Evolutionary conservation across 306 rosid genomes (phyloP), one percentile per base, ranked within the genome.

Genomic region (Bauhinia variegata): DNA sequence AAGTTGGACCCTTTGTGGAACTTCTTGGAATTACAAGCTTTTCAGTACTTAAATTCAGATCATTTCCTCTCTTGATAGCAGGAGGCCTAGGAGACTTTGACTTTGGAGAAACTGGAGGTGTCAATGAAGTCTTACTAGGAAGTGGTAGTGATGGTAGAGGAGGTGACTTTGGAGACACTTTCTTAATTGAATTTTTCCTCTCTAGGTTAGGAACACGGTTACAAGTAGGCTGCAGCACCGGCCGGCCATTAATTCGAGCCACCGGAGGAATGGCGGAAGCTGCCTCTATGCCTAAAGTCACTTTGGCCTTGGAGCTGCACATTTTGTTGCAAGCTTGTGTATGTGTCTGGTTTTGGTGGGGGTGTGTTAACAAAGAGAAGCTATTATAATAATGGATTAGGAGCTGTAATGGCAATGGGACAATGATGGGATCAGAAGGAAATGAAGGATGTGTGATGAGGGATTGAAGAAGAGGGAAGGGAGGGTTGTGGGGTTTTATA

Each of bases 161-260:
- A 18, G 79, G 83, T 52, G 90, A 76, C 60, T 80, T 77, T 58
- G 84, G 79, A 4, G 82, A 8, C 14, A 75, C 30, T 81, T 86
- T 93, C 80, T 86, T 93, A 10, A 86, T 77, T 1, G 96, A 81
- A 48, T 80, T 86, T 53, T 77, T 72, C 63, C 93, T 73, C 23
- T 92, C 96, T 3, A 89, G 86, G 71, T 52, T 76, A 4, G 95
- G 91, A 70, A 86, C 88, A 7, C 89, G 83, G 52, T 89, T 93
- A 30, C 89, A 83, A 13, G 91, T 88, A 8, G 97, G 99, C 65
- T 95, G 99, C 67, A 95, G 96, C 44, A 90, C 96, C 1, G 85
- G 89, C 34, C 96, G 78, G 66, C 96, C 89, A 38, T 86, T 86
- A 87, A 86, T 81, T 61, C 83, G 78, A 2, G 93, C 75, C 17